phyloP scores from a whole-genome alignment of 129 eudicot genomes.

The Flaveria trinervia region DNA sequence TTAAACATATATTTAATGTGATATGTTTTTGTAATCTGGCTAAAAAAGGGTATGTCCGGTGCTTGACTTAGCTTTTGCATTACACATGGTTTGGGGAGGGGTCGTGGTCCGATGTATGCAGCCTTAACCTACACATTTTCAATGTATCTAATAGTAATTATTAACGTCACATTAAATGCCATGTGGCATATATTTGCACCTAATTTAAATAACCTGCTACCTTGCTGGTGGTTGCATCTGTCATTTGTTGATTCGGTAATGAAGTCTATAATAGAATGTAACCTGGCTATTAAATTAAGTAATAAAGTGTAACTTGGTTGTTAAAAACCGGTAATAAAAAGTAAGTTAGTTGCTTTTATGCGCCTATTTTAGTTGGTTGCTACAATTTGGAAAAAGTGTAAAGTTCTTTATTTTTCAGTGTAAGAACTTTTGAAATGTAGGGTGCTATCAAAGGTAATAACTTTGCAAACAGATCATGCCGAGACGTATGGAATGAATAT shows the following conservation, averaged over 20 bases:
- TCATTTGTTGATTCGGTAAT: neutral
- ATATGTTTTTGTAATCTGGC: neutral
- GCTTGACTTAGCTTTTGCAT: too few relatives aligned
- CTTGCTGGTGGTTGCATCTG: neutral
- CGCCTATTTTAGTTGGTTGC: neutral
- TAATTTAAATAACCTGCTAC: neutral
- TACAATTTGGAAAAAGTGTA: neutral
- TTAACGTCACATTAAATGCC: neutral
- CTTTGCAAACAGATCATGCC: conserved; percentile 63
- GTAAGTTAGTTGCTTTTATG: neutral
- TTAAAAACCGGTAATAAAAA: neutral
- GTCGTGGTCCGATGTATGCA: too few relatives aligned
- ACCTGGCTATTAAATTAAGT: neutral
- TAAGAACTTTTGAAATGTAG: conserved; percentile 30
- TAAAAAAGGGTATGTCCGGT: too few relatives aligned
- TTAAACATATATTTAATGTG: neutral
- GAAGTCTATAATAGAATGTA: neutral
- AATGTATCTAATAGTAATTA: too few relatives aligned
- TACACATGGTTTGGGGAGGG: too few relatives aligned
- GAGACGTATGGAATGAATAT: conserved; percentile 82
- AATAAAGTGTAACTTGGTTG: neutral
- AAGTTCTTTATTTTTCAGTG: neutral
- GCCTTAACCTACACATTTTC: too few relatives aligned
- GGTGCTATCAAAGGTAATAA: conserved; percentile 67
- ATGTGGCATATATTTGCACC: neutral